These are phyloP conservation scores for Trichoderma cornu-damae DNA, from an alignment of 2,329 filamentous ascomycete species.

Conservation along the genomic window DNA sequence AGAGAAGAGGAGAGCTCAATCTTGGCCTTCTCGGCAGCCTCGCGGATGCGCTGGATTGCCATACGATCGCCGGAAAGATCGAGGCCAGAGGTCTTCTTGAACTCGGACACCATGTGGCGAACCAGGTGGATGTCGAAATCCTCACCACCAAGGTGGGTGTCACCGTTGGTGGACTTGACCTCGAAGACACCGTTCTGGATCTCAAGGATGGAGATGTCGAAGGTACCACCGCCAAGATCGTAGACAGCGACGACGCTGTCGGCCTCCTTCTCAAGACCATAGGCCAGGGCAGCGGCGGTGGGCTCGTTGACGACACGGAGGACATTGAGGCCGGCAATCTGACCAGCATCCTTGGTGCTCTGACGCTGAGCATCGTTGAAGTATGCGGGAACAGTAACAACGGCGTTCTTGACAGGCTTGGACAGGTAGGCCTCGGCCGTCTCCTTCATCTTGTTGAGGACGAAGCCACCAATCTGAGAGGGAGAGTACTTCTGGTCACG, in stretches of 20 bases:
- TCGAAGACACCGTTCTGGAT: slow-evolving; percentile 98
- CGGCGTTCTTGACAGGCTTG: slow-evolving; percentile 89
- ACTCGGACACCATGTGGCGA: slow-evolving; percentile 86
- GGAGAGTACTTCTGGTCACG: slow-evolving; percentile 95
- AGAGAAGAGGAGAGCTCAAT: slow-evolving; percentile 94
- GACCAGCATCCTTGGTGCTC: slow-evolving; percentile 95
- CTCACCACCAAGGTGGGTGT: slow-evolving; percentile 96
- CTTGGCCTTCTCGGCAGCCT: slow-evolving; percentile 99
- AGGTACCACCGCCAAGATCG: slow-evolving; percentile 97
- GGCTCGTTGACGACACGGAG: slow-evolving; percentile 98
- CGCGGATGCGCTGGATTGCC: slow-evolving; percentile 98
- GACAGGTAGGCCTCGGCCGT: slow-evolving; percentile 89
- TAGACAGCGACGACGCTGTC: slow-evolving; percentile 91
- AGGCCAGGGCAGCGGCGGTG: slow-evolving; percentile 90
- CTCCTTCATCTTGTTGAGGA: slow-evolving; percentile 99
- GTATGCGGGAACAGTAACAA: slow-evolving; percentile 95
- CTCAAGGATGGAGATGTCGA: slow-evolving; percentile 97
- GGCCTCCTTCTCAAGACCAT: slow-evolving; percentile 90
- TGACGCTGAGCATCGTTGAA: slow-evolving; percentile 99
- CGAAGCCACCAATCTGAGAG: slow-evolving; percentile 95
- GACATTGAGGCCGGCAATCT: slow-evolving; percentile 93
- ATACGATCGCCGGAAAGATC: slow-evolving; percentile 90
- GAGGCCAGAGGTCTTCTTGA: slow-evolving; percentile 92
- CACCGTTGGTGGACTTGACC: slow-evolving; percentile 98
- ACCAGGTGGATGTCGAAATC: slow-evolving; percentile 96